phyloP scores from a whole-genome alignment of 768 basidiomycete genomes.

The Pleurotus salmoneostramineus region DNA sequence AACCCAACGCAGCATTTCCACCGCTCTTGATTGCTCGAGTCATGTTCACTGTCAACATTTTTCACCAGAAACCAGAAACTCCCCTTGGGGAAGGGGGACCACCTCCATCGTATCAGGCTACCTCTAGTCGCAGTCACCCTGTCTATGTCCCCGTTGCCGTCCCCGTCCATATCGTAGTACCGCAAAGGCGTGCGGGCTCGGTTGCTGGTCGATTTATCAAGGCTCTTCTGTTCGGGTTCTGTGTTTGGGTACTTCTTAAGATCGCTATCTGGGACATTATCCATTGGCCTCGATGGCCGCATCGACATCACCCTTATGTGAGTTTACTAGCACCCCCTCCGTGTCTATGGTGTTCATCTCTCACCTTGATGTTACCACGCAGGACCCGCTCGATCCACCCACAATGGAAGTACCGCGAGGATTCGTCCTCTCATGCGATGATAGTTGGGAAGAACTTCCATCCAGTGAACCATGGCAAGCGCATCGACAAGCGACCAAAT shows the following conservation, averaged over 20 bases:
- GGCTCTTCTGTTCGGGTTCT: not conserved
- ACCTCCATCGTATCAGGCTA: not conserved
- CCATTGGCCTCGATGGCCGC: not conserved
- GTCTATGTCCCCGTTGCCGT: not conserved
- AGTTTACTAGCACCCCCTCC: no score
- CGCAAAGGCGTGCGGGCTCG: not conserved
- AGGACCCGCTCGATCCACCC: no score
- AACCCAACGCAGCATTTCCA: not conserved
- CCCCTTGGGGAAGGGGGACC: not conserved
- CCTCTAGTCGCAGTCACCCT: not conserved
- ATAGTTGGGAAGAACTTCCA: not conserved
- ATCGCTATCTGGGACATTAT: not conserved
- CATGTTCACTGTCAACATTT: conserved; percentile 4
- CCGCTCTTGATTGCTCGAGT: not conserved
- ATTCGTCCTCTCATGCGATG: not conserved
- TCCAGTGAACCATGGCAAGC: not conserved
- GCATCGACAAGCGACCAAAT: not conserved
- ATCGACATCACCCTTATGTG: no score
- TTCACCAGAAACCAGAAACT: not conserved
- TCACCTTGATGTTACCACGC: no score
- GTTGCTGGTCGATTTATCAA: not conserved
- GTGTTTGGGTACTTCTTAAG: not conserved
- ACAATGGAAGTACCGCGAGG: not conserved
- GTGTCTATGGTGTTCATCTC: no score
- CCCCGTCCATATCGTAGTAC: not conserved